phyloP scores from a whole-genome alignment of 805 yeast species.

The Lachancea sp. region DNA sequence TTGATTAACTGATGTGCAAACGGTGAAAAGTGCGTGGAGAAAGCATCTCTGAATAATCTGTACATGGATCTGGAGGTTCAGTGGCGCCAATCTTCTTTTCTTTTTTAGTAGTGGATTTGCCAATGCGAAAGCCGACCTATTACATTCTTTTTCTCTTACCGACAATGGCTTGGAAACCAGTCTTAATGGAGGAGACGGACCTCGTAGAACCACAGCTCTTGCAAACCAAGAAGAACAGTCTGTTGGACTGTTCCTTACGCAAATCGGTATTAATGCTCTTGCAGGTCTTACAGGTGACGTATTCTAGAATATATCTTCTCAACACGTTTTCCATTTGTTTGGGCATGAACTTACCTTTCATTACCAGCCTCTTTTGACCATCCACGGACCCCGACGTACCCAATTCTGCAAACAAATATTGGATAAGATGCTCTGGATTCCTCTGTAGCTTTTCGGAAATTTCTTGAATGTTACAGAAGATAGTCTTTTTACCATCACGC shows the following conservation, averaged over 20 bases:
- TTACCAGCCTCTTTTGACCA: slow-evolving; percentile 93
- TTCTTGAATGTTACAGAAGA: slow-evolving; percentile 92
- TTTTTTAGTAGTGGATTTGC: too few species aligned
- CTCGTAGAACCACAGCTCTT: slow-evolving; percentile 96
- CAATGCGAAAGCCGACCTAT: neutral
- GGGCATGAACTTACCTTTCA: slow-evolving; percentile 97
- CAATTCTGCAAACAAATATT: slow-evolving; percentile 93
- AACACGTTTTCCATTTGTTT: slow-evolving; percentile 94
- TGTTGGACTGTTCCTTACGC: slow-evolving; percentile 91
- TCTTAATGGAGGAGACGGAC: slow-evolving; percentile 94
- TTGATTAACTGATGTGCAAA: slow-evolving; percentile 5
- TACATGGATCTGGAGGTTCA: slow-evolving; percentile 1
- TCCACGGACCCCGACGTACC: slow-evolving; percentile 99
- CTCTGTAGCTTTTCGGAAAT: slow-evolving; percentile 92
- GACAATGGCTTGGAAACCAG: slow-evolving; percentile 98
- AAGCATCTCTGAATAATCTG: neutral
- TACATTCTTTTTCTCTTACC: slow-evolving; percentile 75
- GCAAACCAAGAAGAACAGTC: slow-evolving; percentile 96
- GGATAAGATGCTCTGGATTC: slow-evolving; percentile 94
- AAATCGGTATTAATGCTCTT: slow-evolving; percentile 94
- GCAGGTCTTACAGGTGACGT: slow-evolving; percentile 98
- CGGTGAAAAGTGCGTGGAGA: slow-evolving; percentile 2
- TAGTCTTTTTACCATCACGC: slow-evolving; percentile 97
- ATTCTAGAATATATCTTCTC: slow-evolving; percentile 93
- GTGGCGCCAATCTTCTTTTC: neutral